Base-by-base conservation (phyloP, 163 green algal species). In the Prototheca cutis region DNA sequence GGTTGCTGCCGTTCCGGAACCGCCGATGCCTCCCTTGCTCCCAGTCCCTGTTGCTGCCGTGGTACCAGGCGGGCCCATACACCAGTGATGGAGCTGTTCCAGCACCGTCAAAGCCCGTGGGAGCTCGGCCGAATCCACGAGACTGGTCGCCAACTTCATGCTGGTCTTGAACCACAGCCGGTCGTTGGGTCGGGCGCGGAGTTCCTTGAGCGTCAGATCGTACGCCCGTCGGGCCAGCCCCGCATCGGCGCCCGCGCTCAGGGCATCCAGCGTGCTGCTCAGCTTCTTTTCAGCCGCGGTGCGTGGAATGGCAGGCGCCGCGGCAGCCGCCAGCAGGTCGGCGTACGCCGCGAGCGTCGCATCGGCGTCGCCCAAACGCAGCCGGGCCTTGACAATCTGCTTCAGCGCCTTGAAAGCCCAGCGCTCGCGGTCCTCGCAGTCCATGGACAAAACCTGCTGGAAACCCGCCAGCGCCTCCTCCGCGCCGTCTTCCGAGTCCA, bases 381-480 rank as follows among this genome's bases (percentile, higher is more conserved):
- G 92, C 56, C 94, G 84, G 45, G 97, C 71, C 76, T 98, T 98
- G 6, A 98, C 59, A 21, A 94, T 87, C 76, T 99, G 93, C 73
- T 98, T 98, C 25, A 97, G 68, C n/a, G 93, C 91, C 65, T 95
- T 96, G 78, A 98, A 99, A 24, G 90, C 88, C 92, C 89, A 95
- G 77, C 42, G 64, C 15, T 53, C 49, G 25, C 93, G 94, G 5
- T 94, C 90, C 13, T 82, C 77, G 2, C 60, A 42, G 62, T 99
- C 90, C 93, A 98, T 98, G 0, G 63, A 65, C 25, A 99, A 70
- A 6, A 99, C 93, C 49, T 90, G 67, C 40, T 80, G 63, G 60
- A 99, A 98, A 21, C 90, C 93, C 2, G 86, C 68, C 27, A 97
- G 75, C 2, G 93, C 92, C 31, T 90, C 85, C 1, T 80, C 53